Evolutionary conservation across 441 rosid genomes (phyloP).

Genomic region (Lagerstroemia fauriei): DNA sequence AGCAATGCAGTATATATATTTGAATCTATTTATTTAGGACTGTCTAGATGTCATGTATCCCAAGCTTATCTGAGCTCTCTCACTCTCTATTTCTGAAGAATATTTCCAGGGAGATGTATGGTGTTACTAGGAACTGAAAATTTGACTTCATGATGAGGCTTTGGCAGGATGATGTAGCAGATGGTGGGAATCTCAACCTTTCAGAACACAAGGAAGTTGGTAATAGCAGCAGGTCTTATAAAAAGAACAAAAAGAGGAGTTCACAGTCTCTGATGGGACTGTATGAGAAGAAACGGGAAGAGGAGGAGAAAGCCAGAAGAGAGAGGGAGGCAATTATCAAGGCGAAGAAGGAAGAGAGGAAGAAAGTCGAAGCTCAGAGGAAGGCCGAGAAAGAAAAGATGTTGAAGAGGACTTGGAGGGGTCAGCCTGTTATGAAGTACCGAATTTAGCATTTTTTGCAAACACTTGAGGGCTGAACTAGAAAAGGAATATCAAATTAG

Average conservation of each 20-base stretch:
- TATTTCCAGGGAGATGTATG: neutral
- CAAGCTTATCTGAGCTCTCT: neutral
- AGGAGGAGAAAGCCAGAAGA: constrained; percentile 64
- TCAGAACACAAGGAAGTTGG: constrained; percentile 34
- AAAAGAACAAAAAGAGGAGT: constrained; percentile 38
- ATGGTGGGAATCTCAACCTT: neutral
- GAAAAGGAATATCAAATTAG: constrained; percentile 11
- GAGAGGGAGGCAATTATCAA: constrained; percentile 63
- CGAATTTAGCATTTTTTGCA: constrained; percentile 79
- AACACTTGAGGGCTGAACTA: constrained; percentile 53
- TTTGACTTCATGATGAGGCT: neutral
- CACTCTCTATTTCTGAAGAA: neutral
- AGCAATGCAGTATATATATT: too few relatives aligned
- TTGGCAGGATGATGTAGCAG: neutral
- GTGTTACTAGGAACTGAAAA: neutral
- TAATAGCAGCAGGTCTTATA: constrained; percentile 34
- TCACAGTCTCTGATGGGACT: constrained; percentile 46
- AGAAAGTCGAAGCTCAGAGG: constrained; percentile 67
- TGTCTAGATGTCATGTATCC: neutral
- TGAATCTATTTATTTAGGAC: neutral
- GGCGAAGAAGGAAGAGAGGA: constrained; percentile 69
- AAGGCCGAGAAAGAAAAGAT: constrained; percentile 61
- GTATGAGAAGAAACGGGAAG: constrained; percentile 67
- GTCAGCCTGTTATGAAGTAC: constrained; percentile 91
- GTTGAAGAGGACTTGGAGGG: constrained; percentile 69